Evolutionary conservation across 176 grass and related monocot genomes (phyloP).

Genomic region (Ensete glaucum): DNA sequence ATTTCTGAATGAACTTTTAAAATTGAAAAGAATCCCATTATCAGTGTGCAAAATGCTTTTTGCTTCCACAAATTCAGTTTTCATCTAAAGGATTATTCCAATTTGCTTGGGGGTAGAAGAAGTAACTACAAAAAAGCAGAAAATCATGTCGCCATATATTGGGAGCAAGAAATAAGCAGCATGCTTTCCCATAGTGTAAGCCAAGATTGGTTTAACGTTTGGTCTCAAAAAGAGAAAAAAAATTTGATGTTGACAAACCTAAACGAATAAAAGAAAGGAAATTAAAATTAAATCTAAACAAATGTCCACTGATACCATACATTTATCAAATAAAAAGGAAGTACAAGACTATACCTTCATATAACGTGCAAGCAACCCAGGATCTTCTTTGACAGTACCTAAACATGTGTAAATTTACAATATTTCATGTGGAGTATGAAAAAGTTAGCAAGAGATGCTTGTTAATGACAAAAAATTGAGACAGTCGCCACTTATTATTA

Average conservation of each 20-base stretch:
- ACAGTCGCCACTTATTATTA: neutral
- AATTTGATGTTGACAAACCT: neutral
- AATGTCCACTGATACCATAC: neutral
- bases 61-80: no score
- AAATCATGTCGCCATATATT: neutral
- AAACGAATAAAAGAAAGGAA: neutral
- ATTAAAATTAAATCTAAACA: slow-evolving; percentile 4
- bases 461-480: neutral
- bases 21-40: no score
- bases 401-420: slow-evolving; percentile 21
- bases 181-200: neutral
- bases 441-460: neutral
- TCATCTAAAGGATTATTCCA: no score
- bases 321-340: slow-evolving; percentile 20
- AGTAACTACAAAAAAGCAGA: neutral
- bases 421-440: neutral
- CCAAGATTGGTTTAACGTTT: neutral
- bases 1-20: no score
- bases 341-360: slow-evolving; percentile 60
- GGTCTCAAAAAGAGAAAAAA: neutral
- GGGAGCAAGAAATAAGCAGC: neutral
- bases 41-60: no score
- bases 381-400: slow-evolving; percentile 33
- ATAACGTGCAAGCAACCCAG: slow-evolving; percentile 65
- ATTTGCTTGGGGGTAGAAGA: neutral